Base-by-base conservation (phyloP, 441 rosid species). In the Macaranga tanarius region DNA sequence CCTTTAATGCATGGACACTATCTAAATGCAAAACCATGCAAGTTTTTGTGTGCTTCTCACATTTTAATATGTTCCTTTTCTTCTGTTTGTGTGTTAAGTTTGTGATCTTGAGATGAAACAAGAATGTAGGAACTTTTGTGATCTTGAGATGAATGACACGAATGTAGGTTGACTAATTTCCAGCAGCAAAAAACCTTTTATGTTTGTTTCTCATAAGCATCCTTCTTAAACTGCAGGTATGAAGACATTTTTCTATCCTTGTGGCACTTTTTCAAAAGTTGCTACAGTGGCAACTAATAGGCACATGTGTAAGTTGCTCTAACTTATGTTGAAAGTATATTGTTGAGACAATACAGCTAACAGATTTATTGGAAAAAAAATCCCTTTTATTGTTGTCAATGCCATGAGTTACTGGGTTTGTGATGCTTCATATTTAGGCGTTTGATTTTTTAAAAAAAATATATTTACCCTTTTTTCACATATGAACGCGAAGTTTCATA, bases 251-350 rank as follows among this genome's bases (percentile, higher is more conserved):
- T 86, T 89, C 79, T 90, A 70, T 82, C 97, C 99, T 1, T 94
- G 99, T 71, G 90, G 90, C 73, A 87, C 95, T 58, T 77, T 94
- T 77, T 82, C 99, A 19, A 92, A 80, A 83, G 85, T 94, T 75
- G 89, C 92, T 13, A 66, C 91, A 22, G 94, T 86, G 25, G 97
- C 97, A 38, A 85, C 73, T 60, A 79, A 82, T 72, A 85, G 84
- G 71, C 86, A 86, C 65, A 88, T 86, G 79, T 88, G 99, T 94
- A 83, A 87, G 97, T 73, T 67, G 61, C 67, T 73, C 55, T 73
- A 67, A 55, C 44, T 15, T 44, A 48, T 62, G 40, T 45, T 64
- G 17, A 71, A 47, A 62, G 17, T 51, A 67, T 67, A 47, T 31
- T 25, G 42, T 68, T 38, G 8, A 34, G 31, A 54, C n/a, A 71